These are phyloP conservation scores for Irpex rosettiformis DNA, from an alignment of 1,284 basidiomycete species.

Conservation along the genomic window DNA sequence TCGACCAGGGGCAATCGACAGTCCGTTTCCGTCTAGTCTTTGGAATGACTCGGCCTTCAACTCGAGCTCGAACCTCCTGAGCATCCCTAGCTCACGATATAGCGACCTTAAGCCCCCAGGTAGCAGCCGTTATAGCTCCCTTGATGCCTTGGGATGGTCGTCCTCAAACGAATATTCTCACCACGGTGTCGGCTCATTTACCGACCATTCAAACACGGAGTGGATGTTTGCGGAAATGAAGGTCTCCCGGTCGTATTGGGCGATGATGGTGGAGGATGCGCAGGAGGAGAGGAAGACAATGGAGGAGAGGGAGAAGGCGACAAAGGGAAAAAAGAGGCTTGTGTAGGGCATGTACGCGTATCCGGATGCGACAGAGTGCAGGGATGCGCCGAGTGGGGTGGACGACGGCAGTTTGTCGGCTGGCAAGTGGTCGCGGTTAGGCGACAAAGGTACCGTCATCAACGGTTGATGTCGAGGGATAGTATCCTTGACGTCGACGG, in stretches of 20 bases:
- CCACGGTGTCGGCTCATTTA: constrained; percentile 36
- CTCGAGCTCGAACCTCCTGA: constrained; percentile 42
- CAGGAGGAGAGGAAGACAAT: no score
- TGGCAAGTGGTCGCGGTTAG: constrained; percentile 41
- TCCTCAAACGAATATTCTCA: constrained; percentile 48
- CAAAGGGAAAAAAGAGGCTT: no score
- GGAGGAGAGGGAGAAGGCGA: no score
- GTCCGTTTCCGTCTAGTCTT: constrained; percentile 38
- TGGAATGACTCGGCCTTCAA: constrained; percentile 50
- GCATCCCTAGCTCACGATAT: constrained; percentile 49
- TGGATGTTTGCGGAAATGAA: no score
- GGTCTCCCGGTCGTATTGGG: constrained; percentile 78
- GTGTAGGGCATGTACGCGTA: no score
- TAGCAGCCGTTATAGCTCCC: constrained; percentile 59
- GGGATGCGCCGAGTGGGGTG: no score
- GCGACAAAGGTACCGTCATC: no score
- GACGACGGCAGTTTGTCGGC: no score
- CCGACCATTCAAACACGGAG: constrained; percentile 74
- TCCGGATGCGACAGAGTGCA: no score
- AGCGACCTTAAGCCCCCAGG: constrained; percentile 57
- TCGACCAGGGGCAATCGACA: constrained; percentile 47
- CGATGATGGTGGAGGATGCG: constrained; percentile 68
- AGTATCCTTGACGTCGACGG: constrained; percentile 66
- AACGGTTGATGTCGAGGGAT: constrained; percentile 68
- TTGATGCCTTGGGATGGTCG: constrained; percentile 53